phyloP scores from a whole-genome alignment of 129 eudicot species.

The Smallanthus sonchifolius region DNA sequence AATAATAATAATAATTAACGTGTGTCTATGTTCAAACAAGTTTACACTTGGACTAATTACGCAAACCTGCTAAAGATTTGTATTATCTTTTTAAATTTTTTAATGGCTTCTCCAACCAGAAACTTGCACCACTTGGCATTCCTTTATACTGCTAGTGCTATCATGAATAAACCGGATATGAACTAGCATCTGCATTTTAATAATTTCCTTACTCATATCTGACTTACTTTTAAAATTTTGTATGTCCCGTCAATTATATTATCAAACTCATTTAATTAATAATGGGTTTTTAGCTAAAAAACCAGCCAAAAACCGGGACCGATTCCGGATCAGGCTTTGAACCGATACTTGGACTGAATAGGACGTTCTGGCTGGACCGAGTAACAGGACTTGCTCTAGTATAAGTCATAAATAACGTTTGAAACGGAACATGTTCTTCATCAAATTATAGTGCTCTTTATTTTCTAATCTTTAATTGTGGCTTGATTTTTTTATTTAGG shows the following conservation, averaged over 20 bases:
- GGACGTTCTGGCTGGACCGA: no score
- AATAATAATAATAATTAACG: neutral
- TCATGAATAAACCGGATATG: no score
- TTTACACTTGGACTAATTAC: neutral
- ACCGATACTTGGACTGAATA: neutral
- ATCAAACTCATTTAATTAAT: neutral
- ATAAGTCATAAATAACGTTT: neutral
- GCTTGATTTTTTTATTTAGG: no score
- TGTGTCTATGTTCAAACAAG: neutral
- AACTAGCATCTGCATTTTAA: no score
- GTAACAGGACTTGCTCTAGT: no score
- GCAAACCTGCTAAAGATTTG: neutral
- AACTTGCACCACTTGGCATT: slow-evolving; percentile 1
- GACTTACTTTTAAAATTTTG: no score
- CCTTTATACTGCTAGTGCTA: neutral
- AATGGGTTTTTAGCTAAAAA: no score
- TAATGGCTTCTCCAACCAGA: neutral
- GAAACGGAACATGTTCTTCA: neutral
- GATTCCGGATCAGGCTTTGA: neutral
- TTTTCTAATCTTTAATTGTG: no score
- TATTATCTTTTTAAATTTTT: neutral
- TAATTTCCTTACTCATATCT: no score
- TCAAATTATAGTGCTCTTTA: no score
- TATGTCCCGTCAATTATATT: neutral
- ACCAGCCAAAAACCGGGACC: neutral